Evolutionary conservation across 176 grass and related monocot species (phyloP), one percentile per base, ranked within the genome.

Genomic region (Coix lacrymajobi): DNA sequence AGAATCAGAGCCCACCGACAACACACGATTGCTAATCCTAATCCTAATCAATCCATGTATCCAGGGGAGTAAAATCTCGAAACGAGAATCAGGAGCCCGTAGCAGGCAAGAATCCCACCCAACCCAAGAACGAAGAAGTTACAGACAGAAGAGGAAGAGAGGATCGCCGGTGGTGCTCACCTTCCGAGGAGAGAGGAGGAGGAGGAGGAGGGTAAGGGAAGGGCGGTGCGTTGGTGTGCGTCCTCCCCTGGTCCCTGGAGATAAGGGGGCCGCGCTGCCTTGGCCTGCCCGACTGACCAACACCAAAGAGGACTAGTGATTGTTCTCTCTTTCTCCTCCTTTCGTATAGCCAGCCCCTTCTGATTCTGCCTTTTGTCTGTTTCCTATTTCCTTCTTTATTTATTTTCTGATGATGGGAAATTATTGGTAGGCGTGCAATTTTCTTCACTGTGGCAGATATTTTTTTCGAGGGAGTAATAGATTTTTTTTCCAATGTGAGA

Each of bases 261-360:
- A 86, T 85, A 89, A 77, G 65, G 66, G 51, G 78, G 31, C 71
- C 60, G 71, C 70, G 70, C 70, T 36, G 8, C 49, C 30, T 61
- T 66, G 71, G 82, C 56, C 58, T 56, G 82, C 48, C 44, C n/a
- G 75, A 33, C 22, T 51, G 70, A 30, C 82, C 81, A 75, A 26
- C 81, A 48, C 68, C 61, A 63, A 79, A 84, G 48, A 78, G 2
- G 38, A 62, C 61, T 68, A 29, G 68, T 29, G 75, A 88, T 66
- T 46, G 58, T 40, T 49, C 28, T 49, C 54, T 68, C 25, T 46
- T 13, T 49, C 44, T 34, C 39, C 39, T 81, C 62, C 26, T 79
- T 58, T 71, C 34, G 61, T 65, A 26, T 62, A 24, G n/a, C 12
- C n/a, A n/a, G n/a, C n/a, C n/a, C n/a, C 71, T 79, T 36, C 24